phyloP scores from a whole-genome alignment of 1,284 basidiomycete genomes.

The Tremellales sp. region DNA sequence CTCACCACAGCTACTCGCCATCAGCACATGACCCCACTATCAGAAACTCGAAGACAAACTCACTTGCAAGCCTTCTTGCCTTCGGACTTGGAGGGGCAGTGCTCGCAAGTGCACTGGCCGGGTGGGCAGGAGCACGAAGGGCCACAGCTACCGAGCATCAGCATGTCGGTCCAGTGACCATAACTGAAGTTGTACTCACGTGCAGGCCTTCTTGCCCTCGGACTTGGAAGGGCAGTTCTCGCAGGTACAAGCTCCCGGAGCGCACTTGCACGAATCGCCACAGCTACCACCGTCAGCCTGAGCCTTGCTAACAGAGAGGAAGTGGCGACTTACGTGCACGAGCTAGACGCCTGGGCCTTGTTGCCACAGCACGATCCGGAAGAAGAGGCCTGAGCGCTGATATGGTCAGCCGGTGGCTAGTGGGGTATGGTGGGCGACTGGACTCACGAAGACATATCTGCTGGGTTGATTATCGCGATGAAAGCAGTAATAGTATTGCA shows the following conservation, averaged over 20 bases:
- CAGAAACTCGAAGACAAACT: background rate
- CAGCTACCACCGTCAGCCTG: constrained; percentile 4
- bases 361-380: background rate
- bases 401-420: background rate
- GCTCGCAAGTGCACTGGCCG: constrained; percentile 23
- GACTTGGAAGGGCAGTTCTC: constrained; percentile 9
- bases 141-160: constrained; percentile 12
- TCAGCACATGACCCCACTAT: background rate
- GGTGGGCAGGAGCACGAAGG: constrained; percentile 21
- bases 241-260: constrained; percentile 19
- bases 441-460: background rate
- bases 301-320: background rate
- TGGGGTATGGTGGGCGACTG: background rate
- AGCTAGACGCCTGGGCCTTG: background rate
- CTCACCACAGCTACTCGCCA: constrained; percentile 2
- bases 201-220: background rate
- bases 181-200: background rate
- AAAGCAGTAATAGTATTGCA: background rate
- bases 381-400: background rate
- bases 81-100: constrained; percentile 16
- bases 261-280: constrained; percentile 18
- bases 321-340: background rate
- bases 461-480: background rate
- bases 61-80: constrained; percentile 5
- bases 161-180: background rate